Evolutionary conservation across 176 grass and related monocot species (phyloP), one percentile per base, ranked within the genome.

Genomic region (Puya raimondii): DNA sequence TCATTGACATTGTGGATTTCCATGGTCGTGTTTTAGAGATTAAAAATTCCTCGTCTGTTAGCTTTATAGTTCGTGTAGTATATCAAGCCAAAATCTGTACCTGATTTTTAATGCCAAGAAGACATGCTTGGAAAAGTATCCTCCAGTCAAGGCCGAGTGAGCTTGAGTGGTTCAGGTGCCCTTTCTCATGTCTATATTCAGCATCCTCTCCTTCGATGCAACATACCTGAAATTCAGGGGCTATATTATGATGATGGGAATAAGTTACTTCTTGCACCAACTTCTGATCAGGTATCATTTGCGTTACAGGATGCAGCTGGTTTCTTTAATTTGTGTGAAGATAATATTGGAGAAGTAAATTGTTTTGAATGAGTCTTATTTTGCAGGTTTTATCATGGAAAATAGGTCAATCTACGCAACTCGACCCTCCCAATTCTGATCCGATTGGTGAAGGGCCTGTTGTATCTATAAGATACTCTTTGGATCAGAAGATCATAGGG

Each of bases 361-460:
- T 47, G 17, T 51, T 82, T 53, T 82, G 17, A 42, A 7, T 27
- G 72, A 22, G 14, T 54, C 15, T 67, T 10, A 65, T 73, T 56
- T 70, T 74, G 78, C 84, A 97, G 93, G 85, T 97, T 70, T 85
- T 97, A 53, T 97, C 88, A 80, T 97, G 89, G 89, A 90, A 97
- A 82, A 74, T 87, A 64, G 64, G 71, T 65, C 52, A 71, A 66
- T 82, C 77, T 59, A 77, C 77, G 76, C 76, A 79, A 77, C 49
- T 74, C 69, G 82, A 81, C 72, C 93, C 93, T 59, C 89, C 93
- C 14, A 87, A 89, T 74, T 97, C 93, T 53, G 93, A 97, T 82
- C 81, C 80, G 17, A 74, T 92, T 57, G 78, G 87, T 81, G 89
- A 97, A 81, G 88, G 84, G 18, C 79, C 88, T 74, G 86, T 88